phyloP scores from a whole-genome alignment of 352 stramenopile genomes.

The Globisporangium nagaii region DNA sequence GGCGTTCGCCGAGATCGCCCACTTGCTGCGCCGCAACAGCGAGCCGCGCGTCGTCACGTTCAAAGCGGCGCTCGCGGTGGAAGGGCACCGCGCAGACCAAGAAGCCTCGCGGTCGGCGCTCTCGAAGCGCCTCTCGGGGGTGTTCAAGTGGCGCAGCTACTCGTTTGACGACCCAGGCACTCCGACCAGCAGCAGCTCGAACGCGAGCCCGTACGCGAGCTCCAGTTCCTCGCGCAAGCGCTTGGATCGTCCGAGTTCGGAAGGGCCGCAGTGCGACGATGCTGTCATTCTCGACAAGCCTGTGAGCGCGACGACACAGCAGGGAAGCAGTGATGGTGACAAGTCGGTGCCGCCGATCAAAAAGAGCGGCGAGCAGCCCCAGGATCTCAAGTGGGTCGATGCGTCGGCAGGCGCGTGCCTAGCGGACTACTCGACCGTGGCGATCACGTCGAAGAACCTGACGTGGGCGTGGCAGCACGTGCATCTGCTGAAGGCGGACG shows the following conservation, averaged over 20 bases:
- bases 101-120: conserved; percentile 16
- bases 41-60: conserved; percentile 48
- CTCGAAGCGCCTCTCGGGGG: conserved; percentile 37
- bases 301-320: not conserved
- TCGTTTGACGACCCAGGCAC: conserved; percentile 15
- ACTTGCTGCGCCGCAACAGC: conserved; percentile 45
- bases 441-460: conserved; percentile 42
- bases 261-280: not conserved
- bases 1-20: conserved; percentile 56
- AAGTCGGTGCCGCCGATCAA: not conserved
- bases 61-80: conserved; percentile 40
- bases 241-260: not conserved
- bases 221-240: conserved; percentile 16
- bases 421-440: conserved; percentile 48
- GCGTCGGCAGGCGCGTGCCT: conserved; percentile 19
- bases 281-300: not conserved
- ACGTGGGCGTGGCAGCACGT: conserved; percentile 74
- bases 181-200: conserved; percentile 14
- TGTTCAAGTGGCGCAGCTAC: conserved; percentile 41
- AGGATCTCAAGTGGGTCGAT: conserved; percentile 13
- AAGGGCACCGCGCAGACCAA: conserved; percentile 18
- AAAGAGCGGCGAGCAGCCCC: not conserved
- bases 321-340: not conserved
- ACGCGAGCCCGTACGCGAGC: conserved; percentile 17
- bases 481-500: conserved; percentile 52